Base-by-base conservation (phyloP, 2,329 filamentous ascomycete genomes). In the Magnaporthiopsis rhizophila region DNA sequence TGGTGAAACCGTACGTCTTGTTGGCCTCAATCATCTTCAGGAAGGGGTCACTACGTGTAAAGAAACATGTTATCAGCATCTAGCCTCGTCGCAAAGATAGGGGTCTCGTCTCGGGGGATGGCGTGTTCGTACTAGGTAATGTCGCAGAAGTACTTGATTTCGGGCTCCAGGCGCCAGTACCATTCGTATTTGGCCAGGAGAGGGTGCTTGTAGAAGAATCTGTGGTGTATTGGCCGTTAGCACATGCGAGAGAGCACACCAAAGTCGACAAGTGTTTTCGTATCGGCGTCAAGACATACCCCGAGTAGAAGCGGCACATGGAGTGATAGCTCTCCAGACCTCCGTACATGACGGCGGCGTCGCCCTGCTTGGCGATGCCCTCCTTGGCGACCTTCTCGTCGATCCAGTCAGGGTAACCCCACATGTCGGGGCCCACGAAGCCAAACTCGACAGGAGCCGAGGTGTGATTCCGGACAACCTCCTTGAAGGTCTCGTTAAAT, bases 81-180 rank as follows among this genome's bases (percentile, higher is more conserved):
- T 53, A 4, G 18, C 9, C 45, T 34, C 6, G 13, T 58, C 50
- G 62, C 12, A 8, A 24, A 59, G 28, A 30, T 30, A 5, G 28
- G 28, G 56, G 24, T 24, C 3, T 26, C n/a, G 2, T 28, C 36
- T 28, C 45, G n/a, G 50, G n/a, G 50, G 30, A 34, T 9, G 50
- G 15, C 30, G 45, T 36, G 69, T 72, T 58, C 86, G 67, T 86
- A 94, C 91, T 99, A 99, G 69, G 95, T 99, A 70, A 99, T 98
- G 75, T 99, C 95, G 78, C 95, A 99, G 80, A 99, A 99, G 80
- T 98, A 99, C 80, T 94, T 97, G 85, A 99, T 98, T 78, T 99
- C 95, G 69, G 95, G 95, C 83, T 99, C 95, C 71, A 99, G 82
- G 68, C 95, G 92, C 95, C 95, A 99, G 81, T 99, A 99, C 95